A percentile compares a stretch with the other conserved stretches of the same genome.
These are phyloP conservation scores for Diaporthe destruens DNA, from an alignment of 2,329 filamentous ascomycete species.

Conservation along the genomic window DNA sequence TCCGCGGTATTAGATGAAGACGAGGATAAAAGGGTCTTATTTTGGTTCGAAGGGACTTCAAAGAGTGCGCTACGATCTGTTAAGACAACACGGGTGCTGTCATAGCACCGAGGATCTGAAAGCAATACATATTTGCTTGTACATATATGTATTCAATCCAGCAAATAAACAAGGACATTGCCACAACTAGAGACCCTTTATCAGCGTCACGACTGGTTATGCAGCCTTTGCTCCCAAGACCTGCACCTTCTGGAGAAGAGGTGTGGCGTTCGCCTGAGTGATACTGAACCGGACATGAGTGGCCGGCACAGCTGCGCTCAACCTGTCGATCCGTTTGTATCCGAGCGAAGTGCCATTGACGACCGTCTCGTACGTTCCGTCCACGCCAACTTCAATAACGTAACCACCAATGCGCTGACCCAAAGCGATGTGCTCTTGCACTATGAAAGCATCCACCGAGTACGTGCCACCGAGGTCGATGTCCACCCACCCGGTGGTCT, in stretches of 20 bases:
- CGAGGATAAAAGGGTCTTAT: not conserved
- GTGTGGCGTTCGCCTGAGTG: conserved; percentile 16
- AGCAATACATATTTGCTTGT: too few relatives aligned
- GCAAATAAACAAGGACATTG: not conserved
- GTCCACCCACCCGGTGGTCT: conserved; percentile 46
- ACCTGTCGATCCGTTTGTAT: conserved; percentile 19
- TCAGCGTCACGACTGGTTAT: not conserved
- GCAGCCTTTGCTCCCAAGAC: not conserved
- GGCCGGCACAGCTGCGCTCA: not conserved
- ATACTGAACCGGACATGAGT: conserved; percentile 8
- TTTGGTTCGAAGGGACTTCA: too few relatives aligned
- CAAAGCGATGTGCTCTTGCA: conserved; percentile 48
- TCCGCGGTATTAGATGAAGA: not conserved
- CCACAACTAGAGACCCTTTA: not conserved
- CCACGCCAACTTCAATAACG: conserved; percentile 42
- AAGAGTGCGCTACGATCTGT: not conserved
- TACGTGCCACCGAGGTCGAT: conserved; percentile 44
- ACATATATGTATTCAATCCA: not conserved
- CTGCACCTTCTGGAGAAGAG: conserved; percentile 18
- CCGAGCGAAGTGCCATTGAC: conserved; percentile 14
- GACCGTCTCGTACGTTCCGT: conserved; percentile 2
- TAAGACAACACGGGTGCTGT: not conserved
- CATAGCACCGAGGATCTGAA: too few relatives aligned
- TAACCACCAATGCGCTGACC: conserved; percentile 50
- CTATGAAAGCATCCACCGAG: conserved; percentile 46